Conservation (phyloP, 768 basidiomycete genomes). For the Podaxis sp. region DNA sequence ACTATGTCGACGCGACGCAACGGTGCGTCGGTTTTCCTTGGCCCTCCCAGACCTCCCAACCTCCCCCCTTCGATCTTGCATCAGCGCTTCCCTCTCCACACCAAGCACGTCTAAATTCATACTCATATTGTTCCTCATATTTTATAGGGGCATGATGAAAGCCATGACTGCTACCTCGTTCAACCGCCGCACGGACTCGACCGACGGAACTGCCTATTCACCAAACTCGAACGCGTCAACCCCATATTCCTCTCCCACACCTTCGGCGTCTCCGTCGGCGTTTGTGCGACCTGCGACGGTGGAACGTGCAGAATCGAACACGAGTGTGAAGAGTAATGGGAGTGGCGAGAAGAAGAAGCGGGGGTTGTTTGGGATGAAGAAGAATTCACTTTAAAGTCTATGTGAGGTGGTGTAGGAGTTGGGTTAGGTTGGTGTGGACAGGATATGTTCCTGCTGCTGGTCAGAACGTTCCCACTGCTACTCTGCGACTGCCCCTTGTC, state of each 20-base stretch:
- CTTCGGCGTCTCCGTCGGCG: not conserved
- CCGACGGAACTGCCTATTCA: not conserved
- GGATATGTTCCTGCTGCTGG: not conserved
- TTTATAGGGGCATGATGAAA: slow-evolving; percentile 51
- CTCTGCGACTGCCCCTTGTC: not conserved
- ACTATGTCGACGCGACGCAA: slow-evolving; percentile 74
- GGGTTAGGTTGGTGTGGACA: not conserved
- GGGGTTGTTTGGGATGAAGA: not conserved
- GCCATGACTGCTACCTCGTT: slow-evolving; percentile 11
- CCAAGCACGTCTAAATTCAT: not conserved
- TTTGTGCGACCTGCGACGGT: slow-evolving; percentile 18
- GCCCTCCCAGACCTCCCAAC: not conserved
- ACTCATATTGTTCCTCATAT: not conserved
- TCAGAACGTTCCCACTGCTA: not conserved
- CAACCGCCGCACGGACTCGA: slow-evolving; percentile 9
- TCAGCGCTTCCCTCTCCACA: not conserved
- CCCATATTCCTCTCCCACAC: not conserved
- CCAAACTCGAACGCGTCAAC: not conserved
- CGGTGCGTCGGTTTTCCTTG: slow-evolving; percentile 40
- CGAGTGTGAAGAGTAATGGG: slow-evolving; percentile 22
- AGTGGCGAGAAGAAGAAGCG: slow-evolving; percentile 29
- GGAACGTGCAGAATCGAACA: slow-evolving; percentile 24
- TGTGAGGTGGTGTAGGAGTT: not conserved
- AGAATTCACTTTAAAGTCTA: not conserved
- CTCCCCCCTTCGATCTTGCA: not conserved